Percentiles rank a stretch among this genome's conserved stretches.
These are phyloP conservation scores for Leishmania gerbilli DNA, from an alignment of 208 protist species.

Conservation along the genomic window DNA sequence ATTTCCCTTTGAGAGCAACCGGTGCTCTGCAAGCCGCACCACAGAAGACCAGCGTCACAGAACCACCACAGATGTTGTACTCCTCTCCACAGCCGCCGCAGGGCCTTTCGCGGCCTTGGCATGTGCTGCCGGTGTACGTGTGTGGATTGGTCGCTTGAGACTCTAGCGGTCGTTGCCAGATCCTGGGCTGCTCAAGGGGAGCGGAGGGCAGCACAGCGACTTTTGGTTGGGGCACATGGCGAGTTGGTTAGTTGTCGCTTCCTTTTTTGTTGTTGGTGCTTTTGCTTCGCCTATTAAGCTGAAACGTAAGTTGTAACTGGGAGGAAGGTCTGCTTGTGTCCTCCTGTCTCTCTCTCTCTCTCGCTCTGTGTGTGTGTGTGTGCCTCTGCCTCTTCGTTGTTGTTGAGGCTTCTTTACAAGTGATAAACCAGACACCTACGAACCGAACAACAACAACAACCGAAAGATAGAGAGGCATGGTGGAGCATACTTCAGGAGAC, in stretches of 20 bases:
- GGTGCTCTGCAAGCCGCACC: background rate
- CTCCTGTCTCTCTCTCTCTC: background rate
- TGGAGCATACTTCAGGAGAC: background rate
- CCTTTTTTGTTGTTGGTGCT: background rate
- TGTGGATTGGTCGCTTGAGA: background rate
- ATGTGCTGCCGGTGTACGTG: background rate
- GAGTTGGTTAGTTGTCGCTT: background rate
- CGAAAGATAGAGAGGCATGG: background rate
- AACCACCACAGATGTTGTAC: background rate
- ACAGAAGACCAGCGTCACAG: background rate
- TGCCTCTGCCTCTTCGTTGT: background rate
- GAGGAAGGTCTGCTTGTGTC: background rate
- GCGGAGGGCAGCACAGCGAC: background rate
- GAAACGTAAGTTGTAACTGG: background rate
- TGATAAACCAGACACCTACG: background rate
- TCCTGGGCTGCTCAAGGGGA: background rate
- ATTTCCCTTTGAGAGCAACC: background rate
- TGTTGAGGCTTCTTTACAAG: background rate
- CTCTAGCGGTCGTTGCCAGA: too few species aligned
- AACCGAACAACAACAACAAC: background rate
- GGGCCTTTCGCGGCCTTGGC: background rate
- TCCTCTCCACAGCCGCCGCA: background rate
- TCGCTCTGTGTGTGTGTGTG: background rate
- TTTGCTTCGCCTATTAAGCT: background rate
- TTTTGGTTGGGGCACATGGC: background rate